These are phyloP conservation scores for Geotrichum candidum DNA, from an alignment of 1,139 yeast genomes.

Conservation along the genomic window DNA sequence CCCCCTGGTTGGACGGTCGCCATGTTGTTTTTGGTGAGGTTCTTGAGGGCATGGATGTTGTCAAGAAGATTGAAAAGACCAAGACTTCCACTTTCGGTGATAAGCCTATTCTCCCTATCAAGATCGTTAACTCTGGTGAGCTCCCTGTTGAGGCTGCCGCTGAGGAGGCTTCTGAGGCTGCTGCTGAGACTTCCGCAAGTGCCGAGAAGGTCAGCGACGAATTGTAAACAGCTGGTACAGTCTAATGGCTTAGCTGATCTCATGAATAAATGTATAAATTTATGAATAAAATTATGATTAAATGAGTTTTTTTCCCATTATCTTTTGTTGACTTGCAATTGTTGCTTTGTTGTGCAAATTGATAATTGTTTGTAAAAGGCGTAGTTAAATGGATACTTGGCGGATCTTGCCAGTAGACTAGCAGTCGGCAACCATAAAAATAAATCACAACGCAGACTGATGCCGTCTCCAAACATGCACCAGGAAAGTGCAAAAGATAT, in stretches of 20 bases:
- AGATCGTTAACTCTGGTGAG: conserved; percentile 76
- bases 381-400: no score
- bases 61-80: conserved; percentile 66
- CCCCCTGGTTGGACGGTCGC: conserved; percentile 89
- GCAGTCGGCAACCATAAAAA: no score
- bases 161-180: conserved; percentile 12
- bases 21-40: conserved; percentile 98
- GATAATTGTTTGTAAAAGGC: no score
- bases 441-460: no score
- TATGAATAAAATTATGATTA: not conserved
- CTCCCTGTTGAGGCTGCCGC: conserved; percentile 32
- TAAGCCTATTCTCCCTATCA: conserved; percentile 59
- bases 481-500: no score
- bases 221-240: not conserved
- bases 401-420: no score
- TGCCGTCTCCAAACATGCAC: no score
- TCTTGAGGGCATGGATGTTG: conserved; percentile 75
- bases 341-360: no score
- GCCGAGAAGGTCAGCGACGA: conserved; percentile 24
- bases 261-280: not conserved
- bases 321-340: not conserved
- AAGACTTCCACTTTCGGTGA: conserved; percentile 69
- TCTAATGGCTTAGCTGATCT: not conserved
- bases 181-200: conserved; percentile 11
- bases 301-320: not conserved